A percentile compares a stretch with the other conserved stretches of the same genome.
Conservation (phyloP, 345 rosid species). For the Pistacia vera region DNA sequence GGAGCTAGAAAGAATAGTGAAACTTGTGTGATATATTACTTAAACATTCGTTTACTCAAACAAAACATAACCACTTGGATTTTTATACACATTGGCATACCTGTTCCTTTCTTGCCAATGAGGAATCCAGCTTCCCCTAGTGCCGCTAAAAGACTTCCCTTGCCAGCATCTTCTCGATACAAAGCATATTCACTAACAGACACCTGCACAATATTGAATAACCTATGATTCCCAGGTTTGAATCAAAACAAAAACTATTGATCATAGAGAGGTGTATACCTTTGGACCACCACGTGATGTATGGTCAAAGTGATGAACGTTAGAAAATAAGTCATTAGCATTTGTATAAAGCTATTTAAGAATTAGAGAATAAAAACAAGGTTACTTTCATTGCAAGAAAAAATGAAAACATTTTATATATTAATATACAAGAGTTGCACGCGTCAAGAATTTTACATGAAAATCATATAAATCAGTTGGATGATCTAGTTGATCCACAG, state of each 20-base stretch:
- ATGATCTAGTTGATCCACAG: conserved; percentile 69
- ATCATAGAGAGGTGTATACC: conserved; percentile 37
- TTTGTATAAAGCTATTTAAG: conserved; percentile 65
- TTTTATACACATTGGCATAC: conserved; percentile 28
- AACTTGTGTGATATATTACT: too few relatives aligned
- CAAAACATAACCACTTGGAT: not conserved
- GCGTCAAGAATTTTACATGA: conserved; percentile 52
- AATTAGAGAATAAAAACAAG: conserved; percentile 10
- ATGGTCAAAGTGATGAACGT: conserved; percentile 60
- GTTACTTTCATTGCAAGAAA: not conserved
- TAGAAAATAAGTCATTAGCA: conserved; percentile 69
- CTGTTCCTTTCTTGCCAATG: conserved; percentile 92
- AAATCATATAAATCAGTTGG: conserved; percentile 88
- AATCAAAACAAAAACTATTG: not conserved
- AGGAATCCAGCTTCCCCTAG: conserved; percentile 94
- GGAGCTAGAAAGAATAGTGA: not conserved
- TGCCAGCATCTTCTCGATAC: conserved; percentile 84
- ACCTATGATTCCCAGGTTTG: not conserved
- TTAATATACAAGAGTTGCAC: not conserved
- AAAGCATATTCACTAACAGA: conserved; percentile 98
- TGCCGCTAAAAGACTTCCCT: conserved; percentile 85
- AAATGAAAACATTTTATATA: not conserved
- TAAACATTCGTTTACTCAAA: too few relatives aligned
- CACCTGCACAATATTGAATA: conserved; percentile 52
- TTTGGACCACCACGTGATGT: conserved; percentile 82